These are phyloP conservation scores for Corylus avellana DNA, from an alignment of 306 rosid species.

Conservation along the genomic window DNA sequence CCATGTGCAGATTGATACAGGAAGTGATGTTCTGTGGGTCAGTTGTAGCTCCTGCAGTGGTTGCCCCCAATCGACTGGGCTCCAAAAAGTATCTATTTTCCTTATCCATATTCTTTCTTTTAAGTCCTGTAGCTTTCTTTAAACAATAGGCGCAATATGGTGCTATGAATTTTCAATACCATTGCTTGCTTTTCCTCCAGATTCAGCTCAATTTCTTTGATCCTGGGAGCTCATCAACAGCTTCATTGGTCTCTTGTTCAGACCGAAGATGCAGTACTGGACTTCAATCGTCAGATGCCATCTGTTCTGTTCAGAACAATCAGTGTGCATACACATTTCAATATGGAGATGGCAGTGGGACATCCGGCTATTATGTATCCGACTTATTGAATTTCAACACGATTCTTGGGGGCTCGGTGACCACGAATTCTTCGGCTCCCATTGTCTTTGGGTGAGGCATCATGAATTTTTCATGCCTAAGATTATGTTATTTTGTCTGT, in stretches of 20 bases:
- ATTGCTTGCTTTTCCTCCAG: constrained; percentile 46
- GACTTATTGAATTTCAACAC: constrained; percentile 71
- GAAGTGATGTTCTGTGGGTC: constrained; percentile 98
- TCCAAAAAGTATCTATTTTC: constrained; percentile 52
- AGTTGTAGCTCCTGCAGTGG: constrained; percentile 85
- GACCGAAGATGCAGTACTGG: constrained; percentile 74
- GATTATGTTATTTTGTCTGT: not conserved
- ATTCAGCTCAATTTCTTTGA: constrained; percentile 71
- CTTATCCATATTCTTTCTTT: not conserved
- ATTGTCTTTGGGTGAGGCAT: constrained; percentile 82
- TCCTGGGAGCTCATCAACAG: constrained; percentile 69
- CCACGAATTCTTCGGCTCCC: constrained; percentile 72
- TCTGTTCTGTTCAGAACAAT: constrained; percentile 67
- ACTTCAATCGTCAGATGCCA: constrained; percentile 68
- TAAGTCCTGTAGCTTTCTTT: constrained; percentile 17
- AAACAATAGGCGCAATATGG: not conserved
- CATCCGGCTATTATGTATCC: constrained; percentile 81
- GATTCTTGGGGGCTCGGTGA: constrained; percentile 56
- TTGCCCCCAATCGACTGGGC: constrained; percentile 88
- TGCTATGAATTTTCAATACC: constrained; percentile 3
- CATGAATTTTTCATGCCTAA: constrained; percentile 7
- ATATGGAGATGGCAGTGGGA: constrained; percentile 98
- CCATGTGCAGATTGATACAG: constrained; percentile 94
- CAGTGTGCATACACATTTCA: constrained; percentile 83
- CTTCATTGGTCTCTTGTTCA: constrained; percentile 69